Base-by-base conservation (phyloP, 1,284 basidiomycete genomes). In the Sporisorium sorghi region DNA sequence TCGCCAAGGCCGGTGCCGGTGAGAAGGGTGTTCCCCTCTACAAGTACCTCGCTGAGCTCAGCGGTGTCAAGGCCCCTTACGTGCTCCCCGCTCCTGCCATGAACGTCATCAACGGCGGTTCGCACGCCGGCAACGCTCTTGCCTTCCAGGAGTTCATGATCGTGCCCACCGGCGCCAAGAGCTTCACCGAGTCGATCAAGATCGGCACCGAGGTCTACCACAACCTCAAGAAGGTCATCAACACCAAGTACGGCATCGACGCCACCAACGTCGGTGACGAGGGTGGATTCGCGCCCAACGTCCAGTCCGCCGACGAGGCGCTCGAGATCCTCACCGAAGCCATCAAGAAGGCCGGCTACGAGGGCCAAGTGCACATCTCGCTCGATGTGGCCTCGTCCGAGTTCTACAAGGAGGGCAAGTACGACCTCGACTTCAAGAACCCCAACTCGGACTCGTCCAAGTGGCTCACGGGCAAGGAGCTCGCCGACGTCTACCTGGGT, bases 31-130 rank as follows among this genome's bases (percentile, higher is more conserved):
- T 98, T 60, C 94, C 97, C 63, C 91, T 97, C 81, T 99, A 99
- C 90, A 90, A 93, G 86, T 94, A 98, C 89, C 90, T 99, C 80
- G 96, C 95, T 58, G 91, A 93, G 77, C 91, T 99, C 79, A 93
- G 96, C 68, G 94, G 95, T 81, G 89, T 97, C 87, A 93, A 93
- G 87, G 89, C 92, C 65, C 96, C 96, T 48, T 98, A 91, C 87
- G 57, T 81, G 21, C 78, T 82, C 35, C 96, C 96, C 58, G 77
- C 80, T 39, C 80, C 88, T 87, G 85, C 97, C 94, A 58, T 91
- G 93, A 99, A 99, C 87, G 97, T 99, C 84, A 99, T 99, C 89
- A 99, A 99, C 88, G 97, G 97, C 87, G 97, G 97, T 77, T 97
- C 94, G 77, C 97, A 99, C 86, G 97, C 97, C 65, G 97, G 97